Percentiles rank a stretch among this genome's conserved stretches.
phyloP scores from a whole-genome alignment of 345 rosid genomes.

The Turnera subulata region DNA sequence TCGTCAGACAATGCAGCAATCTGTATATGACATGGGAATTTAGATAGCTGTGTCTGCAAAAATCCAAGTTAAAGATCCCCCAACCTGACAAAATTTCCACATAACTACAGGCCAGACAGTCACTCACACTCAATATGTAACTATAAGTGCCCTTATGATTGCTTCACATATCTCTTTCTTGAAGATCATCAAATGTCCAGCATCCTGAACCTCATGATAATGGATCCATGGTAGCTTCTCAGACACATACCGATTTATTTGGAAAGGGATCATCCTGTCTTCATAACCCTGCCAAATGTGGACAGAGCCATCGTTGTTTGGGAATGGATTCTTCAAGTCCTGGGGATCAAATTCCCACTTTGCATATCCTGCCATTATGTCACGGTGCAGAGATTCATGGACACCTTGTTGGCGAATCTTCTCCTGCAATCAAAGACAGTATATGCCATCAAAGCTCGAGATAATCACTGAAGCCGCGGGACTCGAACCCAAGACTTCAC shows the following conservation, averaged over 20 bases:
- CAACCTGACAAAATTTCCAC: no score
- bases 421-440: slow-evolving; percentile 35
- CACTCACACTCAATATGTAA: not conserved
- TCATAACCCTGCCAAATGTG: slow-evolving; percentile 75
- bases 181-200: slow-evolving; percentile 56
- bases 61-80: no score
- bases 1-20: no score
- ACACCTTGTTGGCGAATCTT: slow-evolving; percentile 65
- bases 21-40: no score
- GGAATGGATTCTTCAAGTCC: slow-evolving; percentile 61
- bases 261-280: slow-evolving; percentile 53
- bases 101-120: no score
- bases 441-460: no score
- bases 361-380: slow-evolving; percentile 51
- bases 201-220: slow-evolving; percentile 59
- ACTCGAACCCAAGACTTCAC: no score
- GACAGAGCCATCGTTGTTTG: slow-evolving; percentile 45
- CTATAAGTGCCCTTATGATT: slow-evolving; percentile 47
- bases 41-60: no score
- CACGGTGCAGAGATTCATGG: slow-evolving; percentile 56
- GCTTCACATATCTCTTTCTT: slow-evolving; percentile 43
- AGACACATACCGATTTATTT: slow-evolving; percentile 43
- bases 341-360: slow-evolving; percentile 83
- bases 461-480: no score
- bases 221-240: slow-evolving; percentile 71